phyloP scores from a whole-genome alignment of 2,329 filamentous ascomycete species.

The Cladosporium sp. region DNA sequence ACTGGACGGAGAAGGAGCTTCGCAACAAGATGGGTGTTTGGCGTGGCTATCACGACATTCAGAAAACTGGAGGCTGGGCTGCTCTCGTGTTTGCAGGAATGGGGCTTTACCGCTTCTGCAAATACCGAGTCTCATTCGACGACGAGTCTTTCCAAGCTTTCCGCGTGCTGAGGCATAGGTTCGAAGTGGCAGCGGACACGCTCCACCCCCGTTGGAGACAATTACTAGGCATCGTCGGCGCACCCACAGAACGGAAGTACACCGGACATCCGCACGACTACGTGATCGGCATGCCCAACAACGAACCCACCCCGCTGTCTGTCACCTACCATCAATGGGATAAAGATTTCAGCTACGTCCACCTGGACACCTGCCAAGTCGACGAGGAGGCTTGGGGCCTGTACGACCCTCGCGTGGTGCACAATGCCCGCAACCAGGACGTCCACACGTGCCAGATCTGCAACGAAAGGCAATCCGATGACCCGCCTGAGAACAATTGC shows the following conservation, averaged over 20 bases:
- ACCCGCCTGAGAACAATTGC: conserved; percentile 51
- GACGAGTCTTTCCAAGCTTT: conserved; percentile 53
- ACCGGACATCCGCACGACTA: conserved; percentile 54
- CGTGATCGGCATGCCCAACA: conserved; percentile 46
- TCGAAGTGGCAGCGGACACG: conserved; percentile 40
- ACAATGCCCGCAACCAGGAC: conserved; percentile 31
- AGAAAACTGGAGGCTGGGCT: conserved; percentile 57
- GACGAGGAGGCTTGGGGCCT: conserved; percentile 52
- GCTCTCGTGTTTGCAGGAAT: conserved; percentile 58
- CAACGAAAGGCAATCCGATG: conserved; percentile 52
- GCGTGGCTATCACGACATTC: conserved; percentile 61
- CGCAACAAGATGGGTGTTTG: conserved; percentile 56
- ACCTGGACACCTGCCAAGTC: conserved; percentile 53
- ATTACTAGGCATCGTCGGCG: conserved; percentile 50
- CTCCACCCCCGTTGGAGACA: conserved; percentile 48
- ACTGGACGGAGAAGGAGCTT: conserved; percentile 59
- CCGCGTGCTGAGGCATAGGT: conserved; percentile 45
- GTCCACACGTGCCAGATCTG: conserved; percentile 47
- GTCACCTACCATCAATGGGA: conserved; percentile 52
- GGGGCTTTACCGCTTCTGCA: conserved; percentile 62
- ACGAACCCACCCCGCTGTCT: conserved; percentile 47
- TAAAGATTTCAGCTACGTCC: conserved; percentile 49
- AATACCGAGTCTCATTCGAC: conserved; percentile 53
- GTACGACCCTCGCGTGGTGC: conserved; percentile 51
- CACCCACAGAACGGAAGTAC: conserved; percentile 43